A percentile compares a stretch with the other conserved stretches of the same genome.
Conservation (phyloP, 2,329 filamentous ascomycete species). For the Dactylonectria estremocensis region DNA sequence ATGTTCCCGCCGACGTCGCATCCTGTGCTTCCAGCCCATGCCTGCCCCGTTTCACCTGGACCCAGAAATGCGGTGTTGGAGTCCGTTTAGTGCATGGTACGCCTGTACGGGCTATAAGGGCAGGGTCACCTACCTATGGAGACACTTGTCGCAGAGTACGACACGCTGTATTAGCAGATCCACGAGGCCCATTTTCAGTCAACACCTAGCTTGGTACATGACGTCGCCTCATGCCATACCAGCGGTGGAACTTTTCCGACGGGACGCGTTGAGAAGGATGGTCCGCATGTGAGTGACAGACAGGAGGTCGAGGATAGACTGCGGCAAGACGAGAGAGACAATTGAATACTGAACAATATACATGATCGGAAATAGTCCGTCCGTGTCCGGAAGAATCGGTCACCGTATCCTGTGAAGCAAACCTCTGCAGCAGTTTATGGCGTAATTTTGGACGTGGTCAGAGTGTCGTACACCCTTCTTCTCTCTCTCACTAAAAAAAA, state of each 20-base stretch:
- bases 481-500: too few species aligned
- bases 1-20: constrained; percentile 1
- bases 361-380: not conserved
- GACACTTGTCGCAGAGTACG: too few species aligned
- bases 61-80: not conserved
- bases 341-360: not conserved
- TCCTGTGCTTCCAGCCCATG: not conserved
- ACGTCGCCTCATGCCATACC: too few species aligned
- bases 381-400: not conserved
- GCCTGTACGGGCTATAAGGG: not conserved
- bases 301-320: too few species aligned
- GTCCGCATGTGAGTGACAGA: too few species aligned
- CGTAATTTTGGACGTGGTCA: too few species aligned
- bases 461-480: too few species aligned
- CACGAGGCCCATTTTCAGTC: not conserved
- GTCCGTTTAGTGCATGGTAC: not conserved
- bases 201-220: not conserved
- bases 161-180: not conserved
- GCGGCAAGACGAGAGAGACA: too few species aligned
- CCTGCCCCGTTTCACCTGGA: constrained; percentile 1
- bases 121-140: not conserved
- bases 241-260: not conserved
- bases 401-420: not conserved
- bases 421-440: not conserved
- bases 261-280: too few species aligned